phyloP scores from a whole-genome alignment of 306 rosid genomes.

The Malus domestica region DNA sequence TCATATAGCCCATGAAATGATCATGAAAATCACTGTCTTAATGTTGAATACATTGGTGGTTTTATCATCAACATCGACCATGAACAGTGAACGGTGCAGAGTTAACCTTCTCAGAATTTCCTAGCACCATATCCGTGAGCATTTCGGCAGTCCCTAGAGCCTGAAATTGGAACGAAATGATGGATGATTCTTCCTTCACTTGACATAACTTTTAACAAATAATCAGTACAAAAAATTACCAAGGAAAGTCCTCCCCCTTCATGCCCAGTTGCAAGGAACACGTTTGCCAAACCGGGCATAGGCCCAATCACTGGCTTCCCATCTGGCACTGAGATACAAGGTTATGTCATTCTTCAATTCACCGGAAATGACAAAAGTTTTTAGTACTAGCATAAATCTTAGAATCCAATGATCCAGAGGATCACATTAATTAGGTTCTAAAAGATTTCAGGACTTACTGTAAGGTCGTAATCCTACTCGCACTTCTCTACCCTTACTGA shows the following conservation, averaged over 20 bases:
- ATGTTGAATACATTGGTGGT: background rate
- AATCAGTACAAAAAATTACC: conserved; percentile 38
- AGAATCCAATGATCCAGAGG: conserved; percentile 8
- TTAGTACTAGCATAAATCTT: background rate
- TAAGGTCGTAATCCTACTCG: conserved; percentile 81
- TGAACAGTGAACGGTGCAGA: conserved; percentile 43
- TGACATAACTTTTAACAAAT: background rate
- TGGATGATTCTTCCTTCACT: background rate
- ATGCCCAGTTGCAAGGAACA: conserved; percentile 91
- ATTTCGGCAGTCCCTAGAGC: conserved; percentile 90
- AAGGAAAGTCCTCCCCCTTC: conserved; percentile 82
- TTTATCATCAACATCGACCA: conserved; percentile 33
- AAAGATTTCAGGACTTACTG: conserved; percentile 51
- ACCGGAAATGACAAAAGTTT: background rate
- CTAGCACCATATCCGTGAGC: conserved; percentile 62
- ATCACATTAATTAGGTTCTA: conserved; percentile 6
- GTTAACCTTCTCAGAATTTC: conserved; percentile 41
- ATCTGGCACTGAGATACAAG: conserved; percentile 61
- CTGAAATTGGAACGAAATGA: conserved; percentile 38
- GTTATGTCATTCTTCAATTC: conserved; percentile 13
- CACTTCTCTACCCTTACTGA: conserved; percentile 51
- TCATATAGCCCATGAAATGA: background rate
- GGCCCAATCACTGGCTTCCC: conserved; percentile 86
- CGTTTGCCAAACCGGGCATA: conserved; percentile 66
- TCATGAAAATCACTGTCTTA: background rate